Conservation (phyloP, 371 early-diverging fungal species). For the Mucor sp. region DNA sequence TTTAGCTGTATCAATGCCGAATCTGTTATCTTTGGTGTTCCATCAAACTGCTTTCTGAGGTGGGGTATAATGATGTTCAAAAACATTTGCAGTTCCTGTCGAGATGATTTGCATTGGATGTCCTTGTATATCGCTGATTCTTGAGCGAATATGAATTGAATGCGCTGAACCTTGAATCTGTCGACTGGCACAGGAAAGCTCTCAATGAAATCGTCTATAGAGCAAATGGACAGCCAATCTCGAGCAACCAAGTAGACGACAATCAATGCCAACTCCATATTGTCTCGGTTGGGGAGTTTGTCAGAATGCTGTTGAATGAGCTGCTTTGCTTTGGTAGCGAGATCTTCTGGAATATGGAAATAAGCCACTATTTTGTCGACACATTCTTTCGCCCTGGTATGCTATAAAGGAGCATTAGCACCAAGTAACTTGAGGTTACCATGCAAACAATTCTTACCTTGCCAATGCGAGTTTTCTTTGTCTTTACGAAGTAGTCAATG, state of each 20-base stretch:
- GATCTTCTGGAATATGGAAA: not conserved
- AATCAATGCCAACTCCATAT: not conserved
- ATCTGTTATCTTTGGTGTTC: not conserved
- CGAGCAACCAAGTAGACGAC: not conserved
- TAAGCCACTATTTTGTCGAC: not conserved
- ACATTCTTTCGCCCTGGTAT: not conserved
- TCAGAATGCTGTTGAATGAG: not conserved
- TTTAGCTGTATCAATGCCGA: not conserved
- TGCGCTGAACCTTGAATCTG: not conserved
- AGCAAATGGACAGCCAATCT: not conserved
- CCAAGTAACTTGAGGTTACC: not conserved
- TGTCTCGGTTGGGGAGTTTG: not conserved
- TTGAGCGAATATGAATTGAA: not conserved
- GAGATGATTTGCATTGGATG: not conserved
- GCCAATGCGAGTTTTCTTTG: not conserved
- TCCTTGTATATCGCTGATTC: not conserved
- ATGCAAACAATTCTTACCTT: not conserved
- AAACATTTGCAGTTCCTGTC: not conserved
- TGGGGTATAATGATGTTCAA: not conserved
- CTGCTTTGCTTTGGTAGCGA: not conserved
- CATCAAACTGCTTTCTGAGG: not conserved
- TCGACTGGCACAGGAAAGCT: not conserved
- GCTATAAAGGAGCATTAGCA: not conserved
- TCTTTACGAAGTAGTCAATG: not conserved
- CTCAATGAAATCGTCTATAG: not conserved